Conservation (phyloP, 306 rosid species). For the Cicer arietinum region DNA sequence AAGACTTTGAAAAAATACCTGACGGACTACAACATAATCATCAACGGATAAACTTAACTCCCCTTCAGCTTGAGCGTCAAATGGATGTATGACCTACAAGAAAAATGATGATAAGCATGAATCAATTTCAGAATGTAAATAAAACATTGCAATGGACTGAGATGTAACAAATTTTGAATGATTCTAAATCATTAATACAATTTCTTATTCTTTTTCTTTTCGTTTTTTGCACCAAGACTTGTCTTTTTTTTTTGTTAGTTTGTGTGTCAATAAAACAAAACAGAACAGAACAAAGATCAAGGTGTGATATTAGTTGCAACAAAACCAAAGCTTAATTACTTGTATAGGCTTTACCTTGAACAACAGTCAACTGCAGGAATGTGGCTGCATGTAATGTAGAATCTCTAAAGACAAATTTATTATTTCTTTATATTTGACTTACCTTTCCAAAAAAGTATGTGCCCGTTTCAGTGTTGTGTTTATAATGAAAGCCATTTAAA, state of each 20-base stretch:
- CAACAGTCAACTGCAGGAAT: slow-evolving; percentile 38
- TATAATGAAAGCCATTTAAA: slow-evolving; percentile 52
- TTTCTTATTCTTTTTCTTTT: background rate
- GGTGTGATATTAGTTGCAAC: slow-evolving; percentile 19
- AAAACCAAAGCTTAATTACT: slow-evolving; percentile 30
- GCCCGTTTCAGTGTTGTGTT: slow-evolving; percentile 50
- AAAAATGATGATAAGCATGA: slow-evolving; percentile 32
- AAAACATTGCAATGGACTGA: slow-evolving; percentile 5
- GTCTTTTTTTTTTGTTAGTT: background rate
- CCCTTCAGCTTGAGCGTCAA: slow-evolving; percentile 90
- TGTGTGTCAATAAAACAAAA: background rate
- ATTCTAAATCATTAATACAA: background rate
- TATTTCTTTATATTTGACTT: slow-evolving; percentile 40
- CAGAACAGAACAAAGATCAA: slow-evolving; percentile 26
- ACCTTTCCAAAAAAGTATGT: slow-evolving; percentile 73
- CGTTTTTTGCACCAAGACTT: background rate
- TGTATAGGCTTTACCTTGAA: slow-evolving; percentile 21
- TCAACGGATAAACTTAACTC: slow-evolving; percentile 79
- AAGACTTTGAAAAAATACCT: slow-evolving; percentile 59
- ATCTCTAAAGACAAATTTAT: slow-evolving; percentile 26
- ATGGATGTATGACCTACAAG: slow-evolving; percentile 79
- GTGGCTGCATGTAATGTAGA: background rate
- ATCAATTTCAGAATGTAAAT: slow-evolving; percentile 23
- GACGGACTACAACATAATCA: slow-evolving; percentile 78
- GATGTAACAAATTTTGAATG: slow-evolving; percentile 22